A percentile compares a stretch with the other conserved stretches of the same genome.
These are phyloP conservation scores for Fragaria ananassa DNA, from an alignment of 306 rosid species.

Conservation along the genomic window DNA sequence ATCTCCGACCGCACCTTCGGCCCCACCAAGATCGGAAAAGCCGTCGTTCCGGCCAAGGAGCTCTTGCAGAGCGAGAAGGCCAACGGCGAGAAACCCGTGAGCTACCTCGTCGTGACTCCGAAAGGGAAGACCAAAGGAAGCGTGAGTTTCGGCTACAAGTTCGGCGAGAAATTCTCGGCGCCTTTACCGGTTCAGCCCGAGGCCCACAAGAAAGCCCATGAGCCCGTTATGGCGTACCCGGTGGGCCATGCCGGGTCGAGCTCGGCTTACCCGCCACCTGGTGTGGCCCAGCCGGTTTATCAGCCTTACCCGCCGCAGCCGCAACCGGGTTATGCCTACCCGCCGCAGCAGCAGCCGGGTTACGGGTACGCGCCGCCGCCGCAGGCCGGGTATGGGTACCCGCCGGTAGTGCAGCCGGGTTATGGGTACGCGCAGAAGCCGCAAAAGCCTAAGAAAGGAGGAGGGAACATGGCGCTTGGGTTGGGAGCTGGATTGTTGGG, in stretches of 20 bases:
- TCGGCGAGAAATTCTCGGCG: slow-evolving; percentile 44
- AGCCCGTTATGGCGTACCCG: slow-evolving; percentile 40
- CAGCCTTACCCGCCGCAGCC: slow-evolving; percentile 34
- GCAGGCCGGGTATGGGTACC: slow-evolving; percentile 31
- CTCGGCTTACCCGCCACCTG: slow-evolving; percentile 15
- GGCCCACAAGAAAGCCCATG: slow-evolving; percentile 5
- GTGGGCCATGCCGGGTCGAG: slow-evolving; percentile 32
- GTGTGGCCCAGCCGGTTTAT: slow-evolving; percentile 27
- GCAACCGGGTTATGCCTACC: slow-evolving; percentile 7
- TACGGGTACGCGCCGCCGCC: slow-evolving; percentile 35
- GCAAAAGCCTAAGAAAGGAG: slow-evolving; percentile 30
- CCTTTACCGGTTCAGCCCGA: slow-evolving; percentile 2
- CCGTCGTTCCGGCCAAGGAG: slow-evolving; percentile 32
- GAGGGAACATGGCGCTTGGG: slow-evolving; percentile 36
- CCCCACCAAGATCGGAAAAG: slow-evolving; percentile 40
- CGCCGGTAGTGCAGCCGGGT: slow-evolving; percentile 9
- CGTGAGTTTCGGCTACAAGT: slow-evolving; percentile 36
- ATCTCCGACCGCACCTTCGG: slow-evolving; percentile 37
- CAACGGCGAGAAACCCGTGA: slow-evolving; percentile 8
- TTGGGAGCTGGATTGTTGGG: slow-evolving; percentile 50
- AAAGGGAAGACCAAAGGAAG: slow-evolving; percentile 38
- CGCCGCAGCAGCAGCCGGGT: slow-evolving; percentile 22
- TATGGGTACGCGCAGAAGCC: slow-evolving; percentile 11
- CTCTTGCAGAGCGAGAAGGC: slow-evolving; percentile 29
- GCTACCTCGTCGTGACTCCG: slow-evolving; percentile 28